These are phyloP conservation scores for Diplodia seriata DNA, from an alignment of 2,329 filamentous ascomycete species.

Conservation along the genomic window DNA sequence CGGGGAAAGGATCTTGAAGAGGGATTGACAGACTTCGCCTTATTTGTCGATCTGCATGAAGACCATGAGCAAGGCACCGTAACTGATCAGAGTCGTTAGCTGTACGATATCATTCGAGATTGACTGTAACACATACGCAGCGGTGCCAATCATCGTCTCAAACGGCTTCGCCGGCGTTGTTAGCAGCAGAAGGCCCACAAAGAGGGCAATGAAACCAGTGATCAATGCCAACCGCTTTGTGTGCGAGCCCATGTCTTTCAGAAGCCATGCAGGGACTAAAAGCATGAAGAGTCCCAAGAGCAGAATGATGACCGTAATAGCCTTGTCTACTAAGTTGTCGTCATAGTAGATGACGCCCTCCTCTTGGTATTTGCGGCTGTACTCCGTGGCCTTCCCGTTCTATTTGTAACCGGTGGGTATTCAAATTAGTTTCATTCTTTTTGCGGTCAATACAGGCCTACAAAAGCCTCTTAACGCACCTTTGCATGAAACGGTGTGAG, in stretches of 20 bases:
- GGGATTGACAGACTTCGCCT: no score
- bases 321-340: not conserved
- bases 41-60: constrained; percentile 18
- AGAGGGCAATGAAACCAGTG: not conserved
- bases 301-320: constrained; percentile 3
- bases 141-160: constrained; percentile 20
- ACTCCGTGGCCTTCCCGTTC: not conserved
- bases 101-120: no score
- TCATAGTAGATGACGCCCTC: not conserved
- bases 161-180: constrained; percentile 5
- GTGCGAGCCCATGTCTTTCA: not conserved
- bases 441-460: not conserved
- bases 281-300: constrained; percentile 11
- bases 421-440: no score
- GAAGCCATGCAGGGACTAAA: not conserved
- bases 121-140: constrained; percentile 8
- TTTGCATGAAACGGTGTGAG: not conserved
- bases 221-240: not conserved
- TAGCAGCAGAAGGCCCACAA: not conserved
- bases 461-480: not conserved
- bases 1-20: no score
- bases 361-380: not conserved
- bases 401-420: not conserved
- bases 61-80: constrained; percentile 15
- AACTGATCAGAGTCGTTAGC: not conserved